Evolutionary conservation across 352 stramenopile species (phyloP), one percentile per base, ranked within the genome.

Genomic region (Phytophthora sp.): DNA sequence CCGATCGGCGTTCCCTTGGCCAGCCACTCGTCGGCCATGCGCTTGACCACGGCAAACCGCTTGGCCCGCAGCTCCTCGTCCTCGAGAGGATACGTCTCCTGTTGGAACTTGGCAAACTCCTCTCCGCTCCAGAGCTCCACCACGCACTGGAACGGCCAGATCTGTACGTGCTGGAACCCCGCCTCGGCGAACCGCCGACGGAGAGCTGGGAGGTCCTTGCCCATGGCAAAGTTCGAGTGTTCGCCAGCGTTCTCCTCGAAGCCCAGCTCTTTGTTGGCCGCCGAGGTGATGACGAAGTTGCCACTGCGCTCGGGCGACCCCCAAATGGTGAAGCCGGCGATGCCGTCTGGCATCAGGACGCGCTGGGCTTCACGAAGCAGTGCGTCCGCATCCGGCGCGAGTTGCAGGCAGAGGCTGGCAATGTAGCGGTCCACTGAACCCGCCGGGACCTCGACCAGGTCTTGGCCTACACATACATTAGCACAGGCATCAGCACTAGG

Each of bases 271-370:
- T 69, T 66, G 38, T 61, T 65, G 9, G 45, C 51, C 1, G 28
- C 56, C 15, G 38, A 24, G 44, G 21, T 52, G 34, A 61, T 59
- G 11, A 17, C 48, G 39, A 86, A 86, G 6, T 66, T 68, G 7
- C 60, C 69, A 39, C 66, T 82, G 27, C 56, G 43, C 41, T 77
- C 76, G 4, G 67, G 73, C 11, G 44, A 58, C 15, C 55, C 76
- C 73, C 76, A 83, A 58, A 86, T 86, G n/a, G 73, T 80, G 48
- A 83, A 83, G 2, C 77, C 74, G 4, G 71, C 77, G 21, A 86
- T 32, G 0, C 77, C 71, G 17, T 71, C 56, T 0, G 48, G 2
- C 0, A 37, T 56, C 18, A 86, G 39, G 26, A 86, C 77, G 34
- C 77, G 73, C 13, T 60, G 51, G 1, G 70, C 63, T 52, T 86